Base-by-base conservation (phyloP, 768 basidiomycete genomes). In the Cystoderma amianthinum region DNA sequence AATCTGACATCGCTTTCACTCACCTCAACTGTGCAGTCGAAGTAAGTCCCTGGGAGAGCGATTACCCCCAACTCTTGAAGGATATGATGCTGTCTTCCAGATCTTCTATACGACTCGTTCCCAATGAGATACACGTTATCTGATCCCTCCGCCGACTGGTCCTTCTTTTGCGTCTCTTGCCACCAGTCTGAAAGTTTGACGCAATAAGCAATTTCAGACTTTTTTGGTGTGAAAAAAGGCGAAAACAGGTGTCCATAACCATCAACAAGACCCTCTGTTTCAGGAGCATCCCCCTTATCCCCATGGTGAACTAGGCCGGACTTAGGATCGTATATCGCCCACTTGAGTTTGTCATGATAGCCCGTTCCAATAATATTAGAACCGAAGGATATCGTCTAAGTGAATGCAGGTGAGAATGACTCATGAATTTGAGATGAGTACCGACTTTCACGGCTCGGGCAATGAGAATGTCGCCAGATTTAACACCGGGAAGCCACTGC, bases 1-100 rank as follows among this genome's bases (percentile, higher is more conserved):
- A 20, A 38, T 19, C 19, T 9, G 15, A 32, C 20, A 30, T n/a
- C 24, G 23, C 16, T n/a, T 40, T n/a, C 16, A 34, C 64, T 48
- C 46, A 81, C 82, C 67, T 82, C 75, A 12, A 79, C 65, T 0
- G 76, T 80, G 36, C 80, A 82, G 41, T 82, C 67, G 53, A 83
- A 82, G 54, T 69, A 83, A 1, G 76, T 74, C 16, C 45, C 38
- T 2, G 74, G 74, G 9, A 56, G 56, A 15, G 61, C 58, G 36
- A 65, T 51, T 1, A 77, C 75, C 6, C 63, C 63, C 10, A 65
- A 68, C 33, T 80, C 74, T n/a, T 64, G 65, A 41, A 82, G 62
- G 13, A 80, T 55, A 18, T 65, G 59, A 46, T 80, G 80, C 32
- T 57, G 52, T 25, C 36, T 41, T 37, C 33, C 2, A 38, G 44